Evolutionary conservation across 805 yeast species (phyloP).

Genomic region (Zygoascus tannicola): DNA sequence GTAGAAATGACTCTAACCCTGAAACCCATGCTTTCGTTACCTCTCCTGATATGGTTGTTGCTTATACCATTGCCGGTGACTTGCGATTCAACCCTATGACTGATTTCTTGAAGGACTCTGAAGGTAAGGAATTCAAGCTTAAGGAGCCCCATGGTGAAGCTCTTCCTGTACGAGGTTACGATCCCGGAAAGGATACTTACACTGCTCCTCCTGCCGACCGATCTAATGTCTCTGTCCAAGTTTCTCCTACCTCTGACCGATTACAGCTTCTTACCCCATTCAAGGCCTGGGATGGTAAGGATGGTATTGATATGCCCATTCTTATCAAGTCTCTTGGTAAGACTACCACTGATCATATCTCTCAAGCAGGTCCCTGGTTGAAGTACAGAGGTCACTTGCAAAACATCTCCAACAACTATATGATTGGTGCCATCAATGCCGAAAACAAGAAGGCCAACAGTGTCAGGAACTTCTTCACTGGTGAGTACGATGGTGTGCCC

Average conservation of each 20-base stretch:
- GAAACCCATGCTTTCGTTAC: constrained; percentile 95
- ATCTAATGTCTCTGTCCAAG: constrained; percentile 58
- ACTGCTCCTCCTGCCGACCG: constrained; percentile 94
- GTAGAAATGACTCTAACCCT: constrained; percentile 98
- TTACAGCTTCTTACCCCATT: constrained; percentile 89
- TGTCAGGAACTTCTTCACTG: constrained; percentile 83
- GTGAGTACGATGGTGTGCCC: constrained; percentile 90
- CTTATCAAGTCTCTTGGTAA: constrained; percentile 93
- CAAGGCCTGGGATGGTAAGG: constrained; percentile 95
- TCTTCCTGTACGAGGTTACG: constrained; percentile 82
- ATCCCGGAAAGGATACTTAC: constrained; percentile 87
- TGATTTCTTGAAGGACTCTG: constrained; percentile 74
- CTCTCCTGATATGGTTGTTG: constrained; percentile 92
- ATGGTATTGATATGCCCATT: constrained; percentile 78
- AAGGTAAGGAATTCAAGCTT: constrained; percentile 85
- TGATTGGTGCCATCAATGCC: constrained; percentile 98
- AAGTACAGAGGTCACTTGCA: constrained; percentile 99
- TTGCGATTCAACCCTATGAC: constrained; percentile 93
- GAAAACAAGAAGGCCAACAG: constrained; percentile 91
- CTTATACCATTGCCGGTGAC: constrained; percentile 91
- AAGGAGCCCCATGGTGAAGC: constrained; percentile 83
- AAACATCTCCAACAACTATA: constrained; percentile 97
- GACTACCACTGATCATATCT: constrained; percentile 98
- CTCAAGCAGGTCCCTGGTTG: constrained; percentile 99
- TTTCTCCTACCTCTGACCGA: constrained; percentile 90